phyloP scores from a whole-genome alignment of 2,329 filamentous ascomycete species.

The Hypoxylon sp. region DNA sequence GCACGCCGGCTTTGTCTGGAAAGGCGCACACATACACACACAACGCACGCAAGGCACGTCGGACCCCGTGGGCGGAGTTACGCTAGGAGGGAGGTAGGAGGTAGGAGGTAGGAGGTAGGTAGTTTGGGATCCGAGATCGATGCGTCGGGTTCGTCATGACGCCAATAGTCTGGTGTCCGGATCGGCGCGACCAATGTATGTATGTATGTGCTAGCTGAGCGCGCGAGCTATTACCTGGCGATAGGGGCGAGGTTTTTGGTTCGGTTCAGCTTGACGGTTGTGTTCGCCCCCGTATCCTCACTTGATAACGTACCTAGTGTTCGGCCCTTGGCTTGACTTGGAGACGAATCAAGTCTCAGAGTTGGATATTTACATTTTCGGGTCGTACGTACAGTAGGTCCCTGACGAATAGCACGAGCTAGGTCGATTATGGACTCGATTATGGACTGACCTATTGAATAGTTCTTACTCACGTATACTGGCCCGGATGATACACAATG shows the following conservation, averaged over 20 bases:
- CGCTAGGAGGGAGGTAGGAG: too few species aligned
- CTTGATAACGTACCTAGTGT: neutral
- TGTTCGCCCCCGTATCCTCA: neutral
- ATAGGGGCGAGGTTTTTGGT: neutral
- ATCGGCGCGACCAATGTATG: conserved; percentile 27
- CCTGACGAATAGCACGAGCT: neutral
- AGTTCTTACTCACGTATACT: neutral
- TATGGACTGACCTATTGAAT: neutral
- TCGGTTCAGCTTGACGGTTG: conserved; percentile 5
- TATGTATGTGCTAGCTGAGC: conserved; percentile 19
- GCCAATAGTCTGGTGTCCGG: conserved; percentile 26
- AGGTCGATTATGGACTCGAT: neutral
- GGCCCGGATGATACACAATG: conserved; percentile 1
- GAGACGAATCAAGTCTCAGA: neutral
- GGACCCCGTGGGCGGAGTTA: conserved; percentile 4
- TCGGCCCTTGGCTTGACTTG: neutral
- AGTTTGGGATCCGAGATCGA: conserved; percentile 10
- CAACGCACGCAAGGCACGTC: conserved; percentile 5
- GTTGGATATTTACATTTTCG: neutral
- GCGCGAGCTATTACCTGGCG: neutral
- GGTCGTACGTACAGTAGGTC: neutral
- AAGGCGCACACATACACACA: neutral
- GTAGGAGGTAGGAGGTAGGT: too few species aligned
- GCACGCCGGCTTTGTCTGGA: neutral
- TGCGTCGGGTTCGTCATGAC: conserved; percentile 11